Percentiles rank a stretch among this genome's conserved stretches.
phyloP scores from a whole-genome alignment of 148 eudicot genomes.

The Arbutus unedo region DNA sequence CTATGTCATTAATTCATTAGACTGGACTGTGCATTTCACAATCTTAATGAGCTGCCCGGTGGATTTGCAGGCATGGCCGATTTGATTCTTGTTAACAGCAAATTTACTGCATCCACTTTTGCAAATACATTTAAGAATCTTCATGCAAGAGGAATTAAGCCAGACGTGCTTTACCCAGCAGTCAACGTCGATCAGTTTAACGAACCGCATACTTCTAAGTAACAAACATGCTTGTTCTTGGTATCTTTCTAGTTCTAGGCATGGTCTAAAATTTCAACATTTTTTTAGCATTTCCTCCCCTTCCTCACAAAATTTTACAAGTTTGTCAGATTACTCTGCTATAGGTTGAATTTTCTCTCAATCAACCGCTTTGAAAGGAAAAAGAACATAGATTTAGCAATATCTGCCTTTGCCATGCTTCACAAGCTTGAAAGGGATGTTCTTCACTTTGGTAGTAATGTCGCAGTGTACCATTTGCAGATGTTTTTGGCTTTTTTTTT shows the following conservation, averaged over 20 bases:
- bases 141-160: slow-evolving; percentile 56
- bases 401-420: slow-evolving; percentile 84
- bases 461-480: slow-evolving; percentile 9
- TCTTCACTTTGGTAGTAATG: slow-evolving; percentile 30
- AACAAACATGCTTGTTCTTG: slow-evolving; percentile 50
- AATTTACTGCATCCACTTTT: slow-evolving; percentile 90
- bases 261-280: slow-evolving; percentile 8
- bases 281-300: background rate
- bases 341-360: slow-evolving; percentile 80
- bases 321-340: slow-evolving; percentile 16
- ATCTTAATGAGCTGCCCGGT: slow-evolving; percentile 3
- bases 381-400: slow-evolving; percentile 85
- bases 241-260: slow-evolving; percentile 45
- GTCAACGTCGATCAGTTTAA: slow-evolving; percentile 78
- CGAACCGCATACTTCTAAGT: slow-evolving; percentile 59
- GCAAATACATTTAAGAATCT: slow-evolving; percentile 78
- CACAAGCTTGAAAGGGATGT: slow-evolving; percentile 27
- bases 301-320: background rate
- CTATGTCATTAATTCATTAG: background rate
- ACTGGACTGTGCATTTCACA: background rate
- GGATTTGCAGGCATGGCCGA: slow-evolving; percentile 80
- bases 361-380: slow-evolving; percentile 94
- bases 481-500: background rate
- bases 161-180: slow-evolving; percentile 90
- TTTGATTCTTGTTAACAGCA: slow-evolving; percentile 85